Evolutionary conservation across 805 yeast species (phyloP).

Genomic region (Candida maltosa): DNA sequence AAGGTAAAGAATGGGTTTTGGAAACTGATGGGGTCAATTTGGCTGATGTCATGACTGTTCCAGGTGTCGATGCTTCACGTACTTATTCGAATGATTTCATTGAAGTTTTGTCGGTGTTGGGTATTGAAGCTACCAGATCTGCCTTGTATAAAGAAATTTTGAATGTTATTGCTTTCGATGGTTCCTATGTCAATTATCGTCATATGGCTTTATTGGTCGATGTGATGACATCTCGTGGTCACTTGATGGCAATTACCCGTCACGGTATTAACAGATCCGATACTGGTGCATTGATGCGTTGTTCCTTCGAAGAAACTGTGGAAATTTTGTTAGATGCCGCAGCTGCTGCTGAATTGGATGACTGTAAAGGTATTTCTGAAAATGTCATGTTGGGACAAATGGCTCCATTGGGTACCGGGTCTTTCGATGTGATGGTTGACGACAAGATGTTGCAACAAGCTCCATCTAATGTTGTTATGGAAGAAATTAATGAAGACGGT

Average conservation of each 20-base stretch:
- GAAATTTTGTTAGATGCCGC: conserved; percentile 97
- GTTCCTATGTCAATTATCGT: conserved; percentile 98
- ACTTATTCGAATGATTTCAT: conserved; percentile 96
- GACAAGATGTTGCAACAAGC: conserved; percentile 74
- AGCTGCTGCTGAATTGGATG: conserved; percentile 95
- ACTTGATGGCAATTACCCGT: conserved; percentile 97
- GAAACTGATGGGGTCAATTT: conserved; percentile 98
- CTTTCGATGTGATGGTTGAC: conserved; percentile 92
- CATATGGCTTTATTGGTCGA: conserved; percentile 97
- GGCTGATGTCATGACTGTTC: conserved; percentile 90
- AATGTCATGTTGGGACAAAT: conserved; percentile 96
- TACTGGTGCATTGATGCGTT: conserved; percentile 98
- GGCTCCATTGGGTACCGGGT: conserved; percentile 98
- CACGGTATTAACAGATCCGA: conserved; percentile 99
- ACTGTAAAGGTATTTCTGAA: conserved; percentile 97
- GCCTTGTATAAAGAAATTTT: conserved; percentile 91
- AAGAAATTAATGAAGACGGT: conserved; percentile 46
- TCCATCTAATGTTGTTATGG: conserved; percentile 48
- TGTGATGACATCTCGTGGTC: conserved; percentile 98
- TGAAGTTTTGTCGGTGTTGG: conserved; percentile 89
- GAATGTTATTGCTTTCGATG: conserved; percentile 98
- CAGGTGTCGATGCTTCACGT: conserved; percentile 88
- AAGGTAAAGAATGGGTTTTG: conserved; percentile 94
- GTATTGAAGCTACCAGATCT: conserved; percentile 97
- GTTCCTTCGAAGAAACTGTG: conserved; percentile 98